Percentiles rank a stretch among this genome's conserved stretches.
Evolutionary conservation across 202 grass and related monocot species (phyloP).

Genomic region (Setaria italica): DNA sequence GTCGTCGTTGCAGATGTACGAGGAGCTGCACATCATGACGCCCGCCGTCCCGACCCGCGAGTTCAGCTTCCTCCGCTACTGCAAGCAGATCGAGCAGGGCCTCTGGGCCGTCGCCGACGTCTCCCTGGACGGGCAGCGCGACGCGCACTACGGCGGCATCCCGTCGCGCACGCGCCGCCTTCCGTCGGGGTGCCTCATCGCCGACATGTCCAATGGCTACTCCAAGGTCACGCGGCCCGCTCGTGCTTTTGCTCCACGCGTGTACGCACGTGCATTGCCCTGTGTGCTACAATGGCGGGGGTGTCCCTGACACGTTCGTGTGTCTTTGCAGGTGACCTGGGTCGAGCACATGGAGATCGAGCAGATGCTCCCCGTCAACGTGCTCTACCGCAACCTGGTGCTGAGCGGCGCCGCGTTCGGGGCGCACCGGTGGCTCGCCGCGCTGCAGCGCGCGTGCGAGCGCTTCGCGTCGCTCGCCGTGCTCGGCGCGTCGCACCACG

Average conservation of each 20-base stretch:
- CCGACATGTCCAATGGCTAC: constrained; percentile 87
- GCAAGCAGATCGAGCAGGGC: constrained; percentile 82
- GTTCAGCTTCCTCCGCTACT: constrained; percentile 87
- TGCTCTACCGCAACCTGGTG: constrained; percentile 74
- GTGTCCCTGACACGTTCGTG: background rate
- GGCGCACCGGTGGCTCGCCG: constrained; percentile 72
- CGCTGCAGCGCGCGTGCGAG: constrained; percentile 76
- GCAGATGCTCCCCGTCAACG: constrained; percentile 61
- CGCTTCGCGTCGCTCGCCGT: constrained; percentile 60
- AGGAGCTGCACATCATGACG: constrained; percentile 82
- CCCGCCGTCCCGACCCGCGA: constrained; percentile 72
- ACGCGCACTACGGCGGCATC: constrained; percentile 47
- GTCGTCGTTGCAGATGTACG: constrained; percentile 68
- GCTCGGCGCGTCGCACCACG: constrained; percentile 51
- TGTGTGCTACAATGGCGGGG: background rate
- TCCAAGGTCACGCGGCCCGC: constrained; percentile 58
- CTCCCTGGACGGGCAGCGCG: constrained; percentile 67
- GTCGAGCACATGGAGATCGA: constrained; percentile 90
- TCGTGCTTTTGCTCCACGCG: background rate
- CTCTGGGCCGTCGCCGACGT: constrained; percentile 89
- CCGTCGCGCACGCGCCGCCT: constrained; percentile 61
- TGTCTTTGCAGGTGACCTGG: constrained; percentile 72
- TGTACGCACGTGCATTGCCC: background rate
- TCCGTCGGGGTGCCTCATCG: constrained; percentile 89
- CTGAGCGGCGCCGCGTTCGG: constrained; percentile 80